Base-by-base conservation (phyloP, 192 early-diverging fungal genomes). In the Phycomyces nitens region DNA sequence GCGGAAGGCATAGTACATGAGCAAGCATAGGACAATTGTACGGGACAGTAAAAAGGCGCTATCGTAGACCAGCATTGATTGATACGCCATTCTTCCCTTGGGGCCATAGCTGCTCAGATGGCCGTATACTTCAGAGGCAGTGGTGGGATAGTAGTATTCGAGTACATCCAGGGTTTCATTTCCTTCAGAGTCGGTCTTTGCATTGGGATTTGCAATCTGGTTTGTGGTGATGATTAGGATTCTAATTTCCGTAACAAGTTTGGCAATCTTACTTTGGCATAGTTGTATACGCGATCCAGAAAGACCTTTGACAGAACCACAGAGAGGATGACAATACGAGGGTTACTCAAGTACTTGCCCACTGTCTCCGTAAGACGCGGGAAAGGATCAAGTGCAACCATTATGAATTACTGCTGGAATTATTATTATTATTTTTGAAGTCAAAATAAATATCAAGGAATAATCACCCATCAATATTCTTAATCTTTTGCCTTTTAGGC, bases 171-270 rank as follows among this genome's bases (percentile, higher is more conserved):
- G 49, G 2, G 68, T 63, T 26, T 62, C 51, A 47, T 69, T 61
- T 24, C 65, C 60, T 7, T 16, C 55, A 58, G 49, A 21, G 14
- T 59, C 65, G 5, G 42, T 29, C 16, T 52, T 50, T 2, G 60
- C 40, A 47, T 49, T 40, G n/a, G 71, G 71, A 47, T 73, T 73
- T 11, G 64, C 56, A 58, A 66, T 53, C 71, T 73, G 51, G 52
- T 21, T 24, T 53, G 4, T 53, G 52, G 7, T 23, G 7, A 23
- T 24, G 23, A 53, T 22, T 49, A 49, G 16, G 11, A 49, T 4
- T 53, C 9, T 53, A 8, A 2, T 34, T 34, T 34, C 24, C 24
- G 5, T 53, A 50, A 43, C 21, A 49, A n/a, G n/a, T n/a, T n/a
- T n/a, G n/a, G n/a, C n/a, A n/a, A n/a, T n/a, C 49, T 63, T 63